Conservation (phyloP, 2,329 filamentous ascomycete genomes). For the Fusarium secorum region DNA sequence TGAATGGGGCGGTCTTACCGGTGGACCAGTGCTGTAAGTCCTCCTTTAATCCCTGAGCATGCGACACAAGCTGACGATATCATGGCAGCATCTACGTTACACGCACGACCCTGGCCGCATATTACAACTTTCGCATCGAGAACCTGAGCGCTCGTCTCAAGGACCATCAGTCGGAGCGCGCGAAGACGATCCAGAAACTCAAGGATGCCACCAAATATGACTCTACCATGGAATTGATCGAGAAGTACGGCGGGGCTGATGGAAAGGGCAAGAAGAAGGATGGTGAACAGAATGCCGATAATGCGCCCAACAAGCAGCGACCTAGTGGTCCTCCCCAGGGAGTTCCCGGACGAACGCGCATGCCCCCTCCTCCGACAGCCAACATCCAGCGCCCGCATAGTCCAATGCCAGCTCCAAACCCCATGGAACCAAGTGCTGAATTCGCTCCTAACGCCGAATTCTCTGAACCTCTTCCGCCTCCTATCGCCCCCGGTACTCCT, state of each 20-base stretch:
- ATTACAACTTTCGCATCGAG: slow-evolving; percentile 84
- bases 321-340: slow-evolving; percentile 3
- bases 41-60: neutral
- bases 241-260: slow-evolving; percentile 86
- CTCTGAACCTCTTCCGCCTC: slow-evolving; percentile 49
- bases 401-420: slow-evolving; percentile 41
- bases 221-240: slow-evolving; percentile 88
- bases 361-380: slow-evolving; percentile 68
- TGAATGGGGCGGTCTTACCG: slow-evolving; percentile 81
- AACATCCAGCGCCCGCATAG: slow-evolving; percentile 61
- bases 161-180: slow-evolving; percentile 78
- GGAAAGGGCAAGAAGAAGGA: slow-evolving; percentile 48
- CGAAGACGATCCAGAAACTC: slow-evolving; percentile 89
- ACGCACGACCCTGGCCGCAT: slow-evolving; percentile 70
- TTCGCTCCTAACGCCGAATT: slow-evolving; percentile 75
- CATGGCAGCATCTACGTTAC: slow-evolving; percentile 76
- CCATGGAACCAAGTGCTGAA: slow-evolving; percentile 61
- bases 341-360: slow-evolving; percentile 53
- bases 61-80: slow-evolving; percentile 20
- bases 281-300: slow-evolving; percentile 16
- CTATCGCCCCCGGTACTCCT: slow-evolving; percentile 46
- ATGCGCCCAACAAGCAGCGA: slow-evolving; percentile 26
- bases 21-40: slow-evolving; percentile 78
- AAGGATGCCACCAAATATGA: slow-evolving; percentile 97
- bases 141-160: slow-evolving; percentile 74